Evolutionary conservation across 495 filamentous ascomycete species (phyloP).

Genomic region (Penicillium samsonianum): DNA sequence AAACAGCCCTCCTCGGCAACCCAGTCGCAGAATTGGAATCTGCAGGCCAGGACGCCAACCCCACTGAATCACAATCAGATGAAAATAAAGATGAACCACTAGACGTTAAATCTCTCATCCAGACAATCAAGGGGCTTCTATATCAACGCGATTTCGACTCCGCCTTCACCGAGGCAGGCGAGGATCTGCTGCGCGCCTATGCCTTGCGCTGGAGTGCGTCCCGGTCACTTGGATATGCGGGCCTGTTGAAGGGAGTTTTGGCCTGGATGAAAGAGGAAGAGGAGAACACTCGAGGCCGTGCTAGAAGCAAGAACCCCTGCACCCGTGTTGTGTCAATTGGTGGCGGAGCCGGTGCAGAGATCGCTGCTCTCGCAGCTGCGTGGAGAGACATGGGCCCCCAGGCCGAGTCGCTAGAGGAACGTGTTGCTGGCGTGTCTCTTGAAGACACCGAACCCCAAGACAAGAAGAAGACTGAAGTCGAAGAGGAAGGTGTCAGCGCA

Average conservation of each 20-base stretch:
- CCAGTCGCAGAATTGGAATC: conserved; percentile 14
- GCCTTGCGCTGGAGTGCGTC: conserved; percentile 84
- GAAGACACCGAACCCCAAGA: conserved; percentile 7
- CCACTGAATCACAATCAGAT: conserved; percentile 8
- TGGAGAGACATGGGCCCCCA: conserved; percentile 45
- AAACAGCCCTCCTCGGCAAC: conserved; percentile 51
- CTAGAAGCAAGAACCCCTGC: not conserved
- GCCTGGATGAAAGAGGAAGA: conserved; percentile 29
- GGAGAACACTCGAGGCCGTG: conserved; percentile 3
- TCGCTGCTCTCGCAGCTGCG: conserved; percentile 71
- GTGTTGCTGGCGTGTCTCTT: conserved; percentile 26
- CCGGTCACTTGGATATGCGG: conserved; percentile 75
- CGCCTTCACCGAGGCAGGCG: conserved; percentile 67
- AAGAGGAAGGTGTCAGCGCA: conserved; percentile 1
- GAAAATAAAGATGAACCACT: conserved; percentile 21
- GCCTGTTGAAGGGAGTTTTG: conserved; percentile 56
- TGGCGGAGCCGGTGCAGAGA: conserved; percentile 83
- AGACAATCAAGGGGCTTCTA: conserved; percentile 78
- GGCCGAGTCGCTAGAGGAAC: conserved; percentile 6
- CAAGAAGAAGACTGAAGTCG: not conserved
- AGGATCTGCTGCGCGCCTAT: conserved; percentile 73
- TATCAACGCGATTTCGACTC: conserved; percentile 79
- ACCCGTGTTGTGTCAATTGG: conserved; percentile 70
- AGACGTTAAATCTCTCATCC: conserved; percentile 59
- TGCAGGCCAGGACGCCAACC: conserved; percentile 10